Base-by-base conservation (phyloP, 495 filamentous ascomycete species). In the Hyaloscypha hepaticicola region DNA sequence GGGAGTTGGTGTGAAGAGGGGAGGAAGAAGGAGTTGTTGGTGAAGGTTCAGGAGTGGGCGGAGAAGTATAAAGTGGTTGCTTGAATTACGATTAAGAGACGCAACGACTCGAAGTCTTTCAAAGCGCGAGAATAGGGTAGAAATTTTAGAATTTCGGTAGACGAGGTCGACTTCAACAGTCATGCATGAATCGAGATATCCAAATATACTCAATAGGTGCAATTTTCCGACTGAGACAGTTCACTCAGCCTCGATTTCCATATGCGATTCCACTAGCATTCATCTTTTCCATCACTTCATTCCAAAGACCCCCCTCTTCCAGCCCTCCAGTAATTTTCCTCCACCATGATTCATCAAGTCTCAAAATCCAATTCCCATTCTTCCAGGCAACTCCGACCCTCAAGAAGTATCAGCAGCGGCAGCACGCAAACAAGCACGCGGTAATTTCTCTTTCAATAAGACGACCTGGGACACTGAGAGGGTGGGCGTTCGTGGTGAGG, bases 1-100 rank as follows among this genome's bases (percentile, higher is more conserved):
- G 86, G 86, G 56, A 91, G 88, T 61, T 82, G 83, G 84, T 84
- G 80, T 58, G 66, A 60, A 24, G 70, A 77, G 27, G 73, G 68
- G 60, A 78, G 83, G 68, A 85, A 83, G 70, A 64, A 65, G 34
- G 76, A 75, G 26, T 69, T 86, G 53, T 51, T 82, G 19, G 25
- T 28, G 22, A 75, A 75, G 67, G 65, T 82, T 25, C 70, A 75
- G 21, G 69, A 66, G 22, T 72, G 66, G 52, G 59, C 51, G 21
- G 60, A 45, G 24, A 63, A 65, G 51, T 65, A 65, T 41, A 49
- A 63, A 45, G 58, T 49, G 22, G 6, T 60, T n/a, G 25, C 16
- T 52, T 61, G 38, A 60, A 45, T 24, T 21, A 26, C 3, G 11
- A 45, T 45, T 45, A 9, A 45, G 11, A 16, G 19, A 16, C 0